phyloP scores from a whole-genome alignment of 1,284 basidiomycete species.

The Moesziomyces aphidis region DNA sequence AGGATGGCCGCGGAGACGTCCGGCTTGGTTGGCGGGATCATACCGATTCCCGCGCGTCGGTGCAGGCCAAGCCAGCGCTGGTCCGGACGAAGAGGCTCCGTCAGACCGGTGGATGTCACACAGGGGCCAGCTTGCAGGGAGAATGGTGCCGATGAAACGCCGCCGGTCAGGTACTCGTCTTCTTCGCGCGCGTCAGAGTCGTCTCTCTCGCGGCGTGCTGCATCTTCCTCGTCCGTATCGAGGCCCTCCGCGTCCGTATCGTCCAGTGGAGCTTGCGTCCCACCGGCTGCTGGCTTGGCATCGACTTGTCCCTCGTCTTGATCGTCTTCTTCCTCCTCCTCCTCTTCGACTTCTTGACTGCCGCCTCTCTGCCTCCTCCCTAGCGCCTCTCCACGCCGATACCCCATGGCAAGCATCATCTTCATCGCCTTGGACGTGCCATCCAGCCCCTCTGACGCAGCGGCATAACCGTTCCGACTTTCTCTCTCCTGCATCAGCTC shows the following conservation, averaged over 20 bases:
- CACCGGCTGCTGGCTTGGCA: not conserved
- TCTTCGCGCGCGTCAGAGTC: constrained; percentile 16
- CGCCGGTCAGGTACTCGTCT: constrained; percentile 39
- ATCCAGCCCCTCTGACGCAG: constrained; percentile 2
- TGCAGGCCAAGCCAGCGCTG: constrained; percentile 45
- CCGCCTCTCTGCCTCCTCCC: constrained; percentile 18
- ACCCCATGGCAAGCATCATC: constrained; percentile 62
- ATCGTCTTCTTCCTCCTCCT: constrained; percentile 5
- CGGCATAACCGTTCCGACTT: not conserved
- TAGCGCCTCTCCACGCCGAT: constrained; percentile 34
- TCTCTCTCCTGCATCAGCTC: constrained; percentile 9
- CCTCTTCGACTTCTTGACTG: constrained; percentile 23
- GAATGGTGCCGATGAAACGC: constrained; percentile 3
- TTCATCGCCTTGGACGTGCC: constrained; percentile 42
- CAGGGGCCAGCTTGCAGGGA: not conserved
- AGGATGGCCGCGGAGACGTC: constrained; percentile 11
- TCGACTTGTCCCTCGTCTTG: not conserved
- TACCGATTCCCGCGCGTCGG: constrained; percentile 31
- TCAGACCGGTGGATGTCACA: not conserved
- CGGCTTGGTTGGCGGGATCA: constrained; percentile 16
- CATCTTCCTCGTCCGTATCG: constrained; percentile 28
- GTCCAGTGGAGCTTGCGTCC: not conserved
- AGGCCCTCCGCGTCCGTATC: constrained; percentile 12
- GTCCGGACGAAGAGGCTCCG: constrained; percentile 43
- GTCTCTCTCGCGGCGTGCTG: not conserved